phyloP scores from a whole-genome alignment of 2,329 filamentous ascomycete genomes.

The Cladorrhinum sp. region DNA sequence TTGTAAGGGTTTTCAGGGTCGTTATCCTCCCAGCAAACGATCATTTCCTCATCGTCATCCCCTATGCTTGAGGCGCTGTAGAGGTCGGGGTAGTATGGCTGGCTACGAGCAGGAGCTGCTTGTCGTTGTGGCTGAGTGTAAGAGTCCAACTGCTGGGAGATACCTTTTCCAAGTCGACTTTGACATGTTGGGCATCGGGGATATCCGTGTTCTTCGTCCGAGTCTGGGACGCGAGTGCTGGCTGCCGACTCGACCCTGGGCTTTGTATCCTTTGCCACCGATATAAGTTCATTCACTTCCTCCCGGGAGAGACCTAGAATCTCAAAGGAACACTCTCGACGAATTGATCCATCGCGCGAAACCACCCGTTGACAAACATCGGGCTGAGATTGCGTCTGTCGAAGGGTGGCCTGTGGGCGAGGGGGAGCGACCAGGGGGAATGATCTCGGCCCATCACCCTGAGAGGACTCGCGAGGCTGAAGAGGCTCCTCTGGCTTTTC shows the following conservation, averaged over 20 bases:
- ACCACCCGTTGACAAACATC: not conserved
- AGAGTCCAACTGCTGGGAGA: not conserved
- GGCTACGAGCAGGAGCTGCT: not conserved
- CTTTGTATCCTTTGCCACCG: not conserved
- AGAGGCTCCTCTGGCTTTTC: not conserved
- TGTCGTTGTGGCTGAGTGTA: not conserved
- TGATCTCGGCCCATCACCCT: not conserved
- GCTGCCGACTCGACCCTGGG: not conserved
- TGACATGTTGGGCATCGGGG: slow-evolving; percentile 4
- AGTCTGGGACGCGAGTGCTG: not conserved
- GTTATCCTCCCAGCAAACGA: slow-evolving; percentile 46
- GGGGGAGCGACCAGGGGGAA: not conserved
- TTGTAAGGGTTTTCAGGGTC: slow-evolving; percentile 55
- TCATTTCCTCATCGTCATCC: slow-evolving; percentile 31
- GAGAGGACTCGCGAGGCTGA: not conserved
- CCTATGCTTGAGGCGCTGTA: slow-evolving; percentile 9
- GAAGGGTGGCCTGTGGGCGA: not conserved
- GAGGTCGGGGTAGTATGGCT: not conserved
- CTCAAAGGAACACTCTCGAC: slow-evolving; percentile 4
- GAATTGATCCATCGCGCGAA: not conserved
- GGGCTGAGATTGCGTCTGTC: not conserved
- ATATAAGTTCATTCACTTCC: not conserved
- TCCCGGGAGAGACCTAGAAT: not conserved
- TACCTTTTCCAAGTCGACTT: not conserved
- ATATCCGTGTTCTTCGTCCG: not conserved